Base-by-base conservation (phyloP, 2,329 filamentous ascomycete genomes). In the Torrubiella hemipterigena region DNA sequence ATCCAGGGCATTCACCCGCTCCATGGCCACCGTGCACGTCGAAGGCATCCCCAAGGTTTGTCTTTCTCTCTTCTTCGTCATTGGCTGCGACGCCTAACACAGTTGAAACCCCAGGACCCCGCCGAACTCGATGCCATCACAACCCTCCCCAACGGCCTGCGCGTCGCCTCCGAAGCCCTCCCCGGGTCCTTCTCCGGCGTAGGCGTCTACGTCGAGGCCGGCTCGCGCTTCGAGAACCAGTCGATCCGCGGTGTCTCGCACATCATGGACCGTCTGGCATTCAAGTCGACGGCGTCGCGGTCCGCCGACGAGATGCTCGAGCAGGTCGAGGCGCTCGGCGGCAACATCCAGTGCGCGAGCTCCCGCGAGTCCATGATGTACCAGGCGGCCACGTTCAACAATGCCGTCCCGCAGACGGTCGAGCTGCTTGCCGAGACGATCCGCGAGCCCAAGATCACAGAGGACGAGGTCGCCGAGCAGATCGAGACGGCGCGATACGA, bases 321-420 rank as follows among this genome's bases (percentile, higher is more conserved):
- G 55, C 68, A 77, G 20, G 70, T 95, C 20, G 91, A 96, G 58
- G 79, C 77, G 0, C 65, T 98, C 4, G 91, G 91, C 21, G 91
- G 91, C 19, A 95, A 95, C 54, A 89, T 98, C 37, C 87, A 96
- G 59, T 98, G 91, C 59, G 87, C 89, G 9, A 95, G 87, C 2
- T 93, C 86, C 3, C 72, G 91, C 42, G 91, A 98, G 59, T 85
- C 85, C 34, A 73, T 98, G 60, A 98, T 98, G 91, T 98, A 98
- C 64, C 91, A 98, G 58, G 84, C 86, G 2, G 91, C 91, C 17
- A 95, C 87, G 18, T 98, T 98, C 72, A 98, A 98, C 63, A 80
- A 79, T 17, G 80, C 85, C 13, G 86, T 98, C 7, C 78, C 83
- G 6, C 75, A 75, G 7, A 85, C 89, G 10, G 73, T 93, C 16